Evolutionary conservation across 352 stramenopile genomes (phyloP).

Genomic region (Phytophthora melonis): DNA sequence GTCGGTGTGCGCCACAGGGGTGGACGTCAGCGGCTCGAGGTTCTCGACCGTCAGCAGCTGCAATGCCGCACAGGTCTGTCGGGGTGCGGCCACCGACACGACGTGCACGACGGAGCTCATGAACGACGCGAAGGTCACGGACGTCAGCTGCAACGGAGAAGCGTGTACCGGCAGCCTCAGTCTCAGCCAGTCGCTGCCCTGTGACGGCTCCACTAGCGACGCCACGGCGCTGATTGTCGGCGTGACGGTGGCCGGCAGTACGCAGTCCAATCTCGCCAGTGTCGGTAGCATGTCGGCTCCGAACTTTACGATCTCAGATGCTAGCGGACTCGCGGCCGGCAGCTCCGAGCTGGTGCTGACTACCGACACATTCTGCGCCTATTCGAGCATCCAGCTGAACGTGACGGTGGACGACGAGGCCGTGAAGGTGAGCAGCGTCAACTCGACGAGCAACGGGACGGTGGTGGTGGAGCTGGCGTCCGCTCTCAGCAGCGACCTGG

Average conservation of each 20-base stretch:
- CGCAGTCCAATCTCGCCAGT: conserved; percentile 52
- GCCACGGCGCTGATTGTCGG: conserved; percentile 54
- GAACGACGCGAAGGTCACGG: conserved; percentile 37
- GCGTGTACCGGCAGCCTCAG: conserved; percentile 61
- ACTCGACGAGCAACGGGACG: conserved; percentile 53
- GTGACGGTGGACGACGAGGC: conserved; percentile 27
- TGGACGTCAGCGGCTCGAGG: conserved; percentile 58
- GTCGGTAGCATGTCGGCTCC: conserved; percentile 56
- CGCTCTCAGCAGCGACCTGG: conserved; percentile 41
- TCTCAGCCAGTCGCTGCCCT: conserved; percentile 54
- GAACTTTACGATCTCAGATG: conserved; percentile 52
- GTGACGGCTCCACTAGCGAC: conserved; percentile 46
- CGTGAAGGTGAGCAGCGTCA: conserved; percentile 45
- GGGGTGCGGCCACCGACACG: conserved; percentile 51
- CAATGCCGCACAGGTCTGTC: conserved; percentile 69
- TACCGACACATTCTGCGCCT: conserved; percentile 55
- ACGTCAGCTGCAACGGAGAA: conserved; percentile 55
- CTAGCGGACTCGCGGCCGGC: conserved; percentile 40
- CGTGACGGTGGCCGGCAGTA: conserved; percentile 61
- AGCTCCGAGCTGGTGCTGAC: conserved; percentile 48
- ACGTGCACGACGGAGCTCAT: conserved; percentile 57
- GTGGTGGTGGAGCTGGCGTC: conserved; percentile 51
- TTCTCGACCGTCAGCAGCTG: conserved; percentile 65
- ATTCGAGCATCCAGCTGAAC: conserved; percentile 46
- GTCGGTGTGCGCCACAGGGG: conserved; percentile 59